phyloP scores from a whole-genome alignment of 2,329 filamentous ascomycete genomes.

The Neofusicoccum laricinum region DNA sequence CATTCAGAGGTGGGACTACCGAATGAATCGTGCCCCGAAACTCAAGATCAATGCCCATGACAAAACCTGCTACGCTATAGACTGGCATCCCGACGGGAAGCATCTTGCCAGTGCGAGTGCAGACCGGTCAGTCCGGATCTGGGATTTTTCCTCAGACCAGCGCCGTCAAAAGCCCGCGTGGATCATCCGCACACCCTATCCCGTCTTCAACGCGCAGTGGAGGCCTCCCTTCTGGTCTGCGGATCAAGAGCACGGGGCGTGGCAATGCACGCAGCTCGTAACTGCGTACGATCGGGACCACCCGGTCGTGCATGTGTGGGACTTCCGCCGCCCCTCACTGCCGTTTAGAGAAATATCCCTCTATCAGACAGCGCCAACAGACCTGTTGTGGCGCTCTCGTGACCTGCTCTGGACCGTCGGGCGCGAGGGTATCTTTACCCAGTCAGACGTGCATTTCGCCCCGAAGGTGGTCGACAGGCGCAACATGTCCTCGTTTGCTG shows the following conservation, averaged over 20 bases:
- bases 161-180: slow-evolving; percentile 58
- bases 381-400: slow-evolving; percentile 63
- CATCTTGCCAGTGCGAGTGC: slow-evolving; percentile 62
- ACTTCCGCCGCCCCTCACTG: slow-evolving; percentile 60
- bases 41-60: slow-evolving; percentile 62
- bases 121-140: slow-evolving; percentile 62
- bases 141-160: slow-evolving; percentile 59
- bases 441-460: slow-evolving; percentile 60
- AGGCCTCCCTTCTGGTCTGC: slow-evolving; percentile 57
- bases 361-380: slow-evolving; percentile 54
- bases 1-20: slow-evolving; percentile 63
- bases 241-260: slow-evolving; percentile 51
- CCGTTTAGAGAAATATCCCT: slow-evolving; percentile 60
- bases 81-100: slow-evolving; percentile 67
- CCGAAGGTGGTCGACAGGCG: slow-evolving; percentile 58
- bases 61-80: slow-evolving; percentile 58
- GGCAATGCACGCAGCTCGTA: slow-evolving; percentile 61
- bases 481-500: slow-evolving; percentile 54
- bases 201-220: slow-evolving; percentile 62
- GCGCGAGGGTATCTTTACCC: slow-evolving; percentile 59
- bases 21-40: slow-evolving; percentile 55
- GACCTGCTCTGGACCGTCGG: slow-evolving; percentile 65
- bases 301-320: slow-evolving; percentile 62
- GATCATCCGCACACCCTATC: slow-evolving; percentile 59
- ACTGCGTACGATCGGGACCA: slow-evolving; percentile 62